Percentiles rank a stretch among this genome's conserved stretches.
These are phyloP conservation scores for Penicillium paradoxum DNA, from an alignment of 495 filamentous ascomycete species.

Conservation along the genomic window DNA sequence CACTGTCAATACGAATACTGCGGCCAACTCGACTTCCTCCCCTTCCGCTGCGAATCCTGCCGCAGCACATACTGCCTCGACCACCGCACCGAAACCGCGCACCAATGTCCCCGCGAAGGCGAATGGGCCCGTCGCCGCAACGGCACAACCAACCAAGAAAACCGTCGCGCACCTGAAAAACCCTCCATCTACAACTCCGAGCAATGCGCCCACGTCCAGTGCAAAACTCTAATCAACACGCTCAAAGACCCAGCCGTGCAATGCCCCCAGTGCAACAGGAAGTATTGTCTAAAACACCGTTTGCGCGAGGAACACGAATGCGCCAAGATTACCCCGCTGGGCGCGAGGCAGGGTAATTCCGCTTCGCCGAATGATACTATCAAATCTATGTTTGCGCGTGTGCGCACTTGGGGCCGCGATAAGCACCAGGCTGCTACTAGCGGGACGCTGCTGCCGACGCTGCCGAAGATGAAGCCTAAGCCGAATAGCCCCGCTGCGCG, in stretches of 20 bases:
- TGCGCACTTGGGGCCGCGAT: constrained; percentile 64
- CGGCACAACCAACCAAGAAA: constrained; percentile 20
- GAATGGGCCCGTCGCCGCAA: constrained; percentile 75
- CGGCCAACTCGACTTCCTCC: constrained; percentile 92
- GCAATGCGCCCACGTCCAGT: constrained; percentile 68
- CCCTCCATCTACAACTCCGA: constrained; percentile 57
- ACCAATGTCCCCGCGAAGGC: constrained; percentile 75
- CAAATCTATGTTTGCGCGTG: constrained; percentile 55
- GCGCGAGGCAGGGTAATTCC: constrained; percentile 40
- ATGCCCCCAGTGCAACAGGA: constrained; percentile 71
- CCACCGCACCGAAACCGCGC: constrained; percentile 81
- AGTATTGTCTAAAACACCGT: constrained; percentile 92
- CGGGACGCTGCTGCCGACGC: constrained; percentile 29
- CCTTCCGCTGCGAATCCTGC: constrained; percentile 91
- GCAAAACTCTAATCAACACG: constrained; percentile 85
- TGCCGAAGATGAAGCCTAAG: constrained; percentile 51
- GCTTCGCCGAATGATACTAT: constrained; percentile 42
- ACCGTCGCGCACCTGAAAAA: constrained; percentile 33
- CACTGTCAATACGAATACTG: constrained; percentile 92
- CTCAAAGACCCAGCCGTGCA: constrained; percentile 70
- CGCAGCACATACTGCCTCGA: constrained; percentile 84
- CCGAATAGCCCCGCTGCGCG: constrained; percentile 55
- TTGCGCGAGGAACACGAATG: constrained; percentile 87
- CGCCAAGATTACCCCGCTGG: constrained; percentile 60
- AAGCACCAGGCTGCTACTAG: constrained; percentile 46